Base-by-base conservation (phyloP, 768 basidiomycete genomes). In the Trametes punicea region DNA sequence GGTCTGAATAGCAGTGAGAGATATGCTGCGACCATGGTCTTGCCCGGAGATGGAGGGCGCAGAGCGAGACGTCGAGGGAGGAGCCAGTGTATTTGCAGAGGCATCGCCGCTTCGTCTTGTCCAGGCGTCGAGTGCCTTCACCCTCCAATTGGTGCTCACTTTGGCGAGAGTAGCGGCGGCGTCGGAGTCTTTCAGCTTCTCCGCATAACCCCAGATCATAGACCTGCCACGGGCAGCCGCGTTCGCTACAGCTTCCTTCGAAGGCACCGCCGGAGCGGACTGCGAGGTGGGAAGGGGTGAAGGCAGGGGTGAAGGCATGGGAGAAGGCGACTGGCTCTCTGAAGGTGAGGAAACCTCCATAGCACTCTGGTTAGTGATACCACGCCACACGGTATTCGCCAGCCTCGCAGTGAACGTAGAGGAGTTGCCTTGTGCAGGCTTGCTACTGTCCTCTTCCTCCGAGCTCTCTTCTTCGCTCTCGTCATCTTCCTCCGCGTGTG, bases 111-210 rank as follows among this genome's bases (percentile, higher is more conserved):
- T 31, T 6, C 66, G 56, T 27, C 63, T 69, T 30, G 51, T 66
- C 71, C 69, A 67, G 9, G 62, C 72, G 51, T 78, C 61, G 41
- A 84, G 63, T 15, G 84, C 83, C 61, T 77, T 84, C 18, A 87
- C 87, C 18, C 81, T 79, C 85, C 84, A 88, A 59, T 90, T 90
- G 23, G 80, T 86, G 69, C 88, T 84, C 51, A 79, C 83, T 70
- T 89, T 92, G 2, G 90, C 75, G 15, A 90, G 70, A 1, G 80
- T 76, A 11, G 90, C 89, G 33, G 83, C 75, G 1, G 88, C 73
- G 64, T 90, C 87, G 2, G 88, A 88, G 50, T 88, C 83, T 65
- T 80, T 85, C 13, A 91, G 64, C 64, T 84, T 88, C 62, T 82
- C 87, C 0, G 90, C 85, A 64, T 90, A 91, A 31, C 71, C 68